Evolutionary conservation across 305 asterid genomes (phyloP).

Genomic region (Solanum hybrid): DNA sequence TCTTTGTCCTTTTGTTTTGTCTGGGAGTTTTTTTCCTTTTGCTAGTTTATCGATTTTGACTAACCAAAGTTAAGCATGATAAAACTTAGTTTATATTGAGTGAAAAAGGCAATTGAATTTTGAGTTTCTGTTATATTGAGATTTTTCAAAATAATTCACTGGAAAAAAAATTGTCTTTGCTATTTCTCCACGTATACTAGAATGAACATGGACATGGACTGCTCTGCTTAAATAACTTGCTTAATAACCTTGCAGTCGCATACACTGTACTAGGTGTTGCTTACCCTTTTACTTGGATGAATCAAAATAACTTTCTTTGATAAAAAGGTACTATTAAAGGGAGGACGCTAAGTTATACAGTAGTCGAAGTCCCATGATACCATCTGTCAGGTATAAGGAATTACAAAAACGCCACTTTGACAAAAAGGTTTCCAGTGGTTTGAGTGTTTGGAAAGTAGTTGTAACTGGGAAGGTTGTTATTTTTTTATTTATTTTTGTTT

Average conservation of each 20-base stretch:
- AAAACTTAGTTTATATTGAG: not conserved
- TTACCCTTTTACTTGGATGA: not conserved
- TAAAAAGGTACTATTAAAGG: not conserved
- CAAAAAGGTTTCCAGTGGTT: not conserved
- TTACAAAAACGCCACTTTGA: not conserved
- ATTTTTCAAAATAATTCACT: not conserved
- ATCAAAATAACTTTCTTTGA: not conserved
- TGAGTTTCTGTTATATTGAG: not conserved
- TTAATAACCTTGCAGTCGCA: not conserved
- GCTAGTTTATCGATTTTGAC: not conserved
- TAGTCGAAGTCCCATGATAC: not conserved
- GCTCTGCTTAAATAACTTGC: not conserved
- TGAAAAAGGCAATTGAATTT: not conserved
- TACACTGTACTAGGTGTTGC: not conserved
- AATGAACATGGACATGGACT: not conserved
- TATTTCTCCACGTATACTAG: not conserved
- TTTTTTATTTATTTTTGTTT: not conserved
- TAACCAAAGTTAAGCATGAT: not conserved
- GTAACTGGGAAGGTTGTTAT: not conserved
- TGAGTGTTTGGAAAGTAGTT: not conserved
- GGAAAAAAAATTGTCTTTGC: not conserved
- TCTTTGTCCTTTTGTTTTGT: not conserved
- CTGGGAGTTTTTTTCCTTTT: not conserved
- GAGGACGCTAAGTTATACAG: not conserved
- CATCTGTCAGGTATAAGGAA: not conserved